phyloP scores from a whole-genome alignment of 1,139 yeast species.

The Magnusiomyces fungicola region DNA sequence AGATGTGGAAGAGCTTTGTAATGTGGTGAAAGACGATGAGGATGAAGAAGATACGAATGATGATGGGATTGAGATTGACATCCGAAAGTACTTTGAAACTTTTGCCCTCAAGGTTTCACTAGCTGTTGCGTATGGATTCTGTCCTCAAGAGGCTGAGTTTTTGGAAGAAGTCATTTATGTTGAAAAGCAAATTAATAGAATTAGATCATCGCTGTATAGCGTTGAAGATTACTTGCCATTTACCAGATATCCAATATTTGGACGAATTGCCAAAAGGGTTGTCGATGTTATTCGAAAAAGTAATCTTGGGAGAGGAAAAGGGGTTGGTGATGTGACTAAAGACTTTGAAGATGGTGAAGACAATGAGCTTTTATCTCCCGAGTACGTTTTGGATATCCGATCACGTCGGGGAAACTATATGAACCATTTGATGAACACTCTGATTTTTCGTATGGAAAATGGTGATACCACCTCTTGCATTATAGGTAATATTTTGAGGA shows the following conservation, averaged over 20 bases:
- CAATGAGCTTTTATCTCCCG: not conserved
- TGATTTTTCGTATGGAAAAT: constrained; percentile 14
- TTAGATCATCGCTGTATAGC: constrained; percentile 58
- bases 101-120: constrained; percentile 45
- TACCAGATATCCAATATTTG: constrained; percentile 31
- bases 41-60: no score
- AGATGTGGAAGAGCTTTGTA: no score
- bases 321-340: no score
- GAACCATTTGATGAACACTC: constrained; percentile 34
- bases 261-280: constrained; percentile 25
- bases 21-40: no score
- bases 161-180: constrained; percentile 52
- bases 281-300: constrained; percentile 16
- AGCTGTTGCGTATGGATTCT: constrained; percentile 39
- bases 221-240: constrained; percentile 55
- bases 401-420: constrained; percentile 50
- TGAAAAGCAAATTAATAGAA: constrained; percentile 56
- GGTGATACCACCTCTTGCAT: not conserved
- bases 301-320: no score
- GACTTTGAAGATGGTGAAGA: no score
- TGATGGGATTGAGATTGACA: constrained; percentile 34
- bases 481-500: constrained; percentile 13
- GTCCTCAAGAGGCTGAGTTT: constrained; percentile 38
- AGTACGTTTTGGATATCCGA: constrained; percentile 36
- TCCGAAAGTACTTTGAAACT: constrained; percentile 42